A percentile compares a stretch with the other conserved stretches of the same genome.
Conservation (phyloP, 2,329 filamentous ascomycete genomes). For the Eutypella sp. region DNA sequence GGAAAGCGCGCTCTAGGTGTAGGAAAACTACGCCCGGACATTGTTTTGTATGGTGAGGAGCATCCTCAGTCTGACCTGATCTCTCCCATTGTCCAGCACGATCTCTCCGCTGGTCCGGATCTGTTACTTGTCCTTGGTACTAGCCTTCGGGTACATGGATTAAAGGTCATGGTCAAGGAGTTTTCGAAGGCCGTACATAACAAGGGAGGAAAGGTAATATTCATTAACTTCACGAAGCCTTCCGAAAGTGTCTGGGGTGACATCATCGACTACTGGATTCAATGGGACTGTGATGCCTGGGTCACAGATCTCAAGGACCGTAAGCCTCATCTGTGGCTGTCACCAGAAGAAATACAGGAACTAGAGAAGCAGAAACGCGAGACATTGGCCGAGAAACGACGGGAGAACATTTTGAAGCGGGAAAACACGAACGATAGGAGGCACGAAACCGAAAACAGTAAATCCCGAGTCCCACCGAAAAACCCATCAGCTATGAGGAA, state of each 20-base stretch:
- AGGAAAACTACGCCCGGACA: conserved; percentile 65
- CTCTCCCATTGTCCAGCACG: conserved; percentile 62
- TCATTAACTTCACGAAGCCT: conserved; percentile 69
- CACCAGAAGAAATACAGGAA: conserved; percentile 35
- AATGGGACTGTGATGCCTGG: conserved; percentile 73
- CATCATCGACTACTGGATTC: conserved; percentile 68
- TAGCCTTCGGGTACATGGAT: conserved; percentile 64
- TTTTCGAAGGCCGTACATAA: conserved; percentile 68
- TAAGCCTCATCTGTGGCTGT: conserved; percentile 56
- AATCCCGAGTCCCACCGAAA: conserved; percentile 21
- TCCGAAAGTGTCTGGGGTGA: conserved; percentile 69
- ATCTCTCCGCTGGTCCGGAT: conserved; percentile 60
- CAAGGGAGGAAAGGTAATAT: conserved; percentile 63
- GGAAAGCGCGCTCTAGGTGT: conserved; percentile 64
- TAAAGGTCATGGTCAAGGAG: conserved; percentile 66
- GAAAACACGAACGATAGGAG: conserved; percentile 18
- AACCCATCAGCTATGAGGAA: conserved; percentile 28
- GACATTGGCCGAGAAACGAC: conserved; percentile 23
- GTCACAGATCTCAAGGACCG: conserved; percentile 57
- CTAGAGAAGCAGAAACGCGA: conserved; percentile 37
- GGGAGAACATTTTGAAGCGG: conserved; percentile 17
- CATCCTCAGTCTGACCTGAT: conserved; percentile 65
- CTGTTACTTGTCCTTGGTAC: conserved; percentile 67
- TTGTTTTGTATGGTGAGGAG: conserved; percentile 70
- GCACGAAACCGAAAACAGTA: conserved; percentile 15